These are phyloP conservation scores for Cicer pinnatifidum DNA, from an alignment of 306 rosid genomes.

Conservation along the genomic window DNA sequence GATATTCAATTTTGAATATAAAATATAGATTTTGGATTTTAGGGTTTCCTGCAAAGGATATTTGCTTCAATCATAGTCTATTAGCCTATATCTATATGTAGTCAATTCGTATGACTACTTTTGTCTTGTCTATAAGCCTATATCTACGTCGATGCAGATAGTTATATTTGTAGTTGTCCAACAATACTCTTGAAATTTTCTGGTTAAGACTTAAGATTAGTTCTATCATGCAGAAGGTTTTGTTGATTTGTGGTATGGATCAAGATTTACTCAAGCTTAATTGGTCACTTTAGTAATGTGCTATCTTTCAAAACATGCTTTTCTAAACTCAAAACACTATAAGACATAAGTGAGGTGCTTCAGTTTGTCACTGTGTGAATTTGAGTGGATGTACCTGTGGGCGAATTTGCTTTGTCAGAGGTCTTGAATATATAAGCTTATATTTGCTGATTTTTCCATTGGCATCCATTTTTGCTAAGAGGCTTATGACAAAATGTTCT, in stretches of 20 bases:
- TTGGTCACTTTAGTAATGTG: background rate
- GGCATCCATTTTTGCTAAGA: conserved; percentile 22
- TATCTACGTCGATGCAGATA: conserved; percentile 4
- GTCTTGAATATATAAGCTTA: conserved; percentile 4
- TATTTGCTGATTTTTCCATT: background rate
- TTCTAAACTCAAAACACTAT: background rate
- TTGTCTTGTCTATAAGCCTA: background rate
- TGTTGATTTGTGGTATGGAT: conserved; percentile 2
- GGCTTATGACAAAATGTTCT: conserved; percentile 3
- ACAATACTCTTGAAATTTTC: background rate
- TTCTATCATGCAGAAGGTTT: background rate
- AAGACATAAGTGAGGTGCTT: background rate
- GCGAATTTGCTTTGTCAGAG: background rate
- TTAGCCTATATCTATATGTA: background rate
- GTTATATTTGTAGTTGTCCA: background rate
- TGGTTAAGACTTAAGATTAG: background rate
- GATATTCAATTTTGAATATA: background rate
- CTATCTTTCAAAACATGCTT: background rate
- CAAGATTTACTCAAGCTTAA: background rate
- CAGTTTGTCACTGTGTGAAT: conserved; percentile 9
- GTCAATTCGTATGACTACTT: background rate
- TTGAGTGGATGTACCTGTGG: conserved; percentile 21
- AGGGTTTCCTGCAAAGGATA: background rate
- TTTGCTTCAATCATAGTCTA: background rate
- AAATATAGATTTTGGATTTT: conserved; percentile 9